Conservation (phyloP, 2,329 filamentous ascomycete genomes). For the Lachnellula suecica region DNA sequence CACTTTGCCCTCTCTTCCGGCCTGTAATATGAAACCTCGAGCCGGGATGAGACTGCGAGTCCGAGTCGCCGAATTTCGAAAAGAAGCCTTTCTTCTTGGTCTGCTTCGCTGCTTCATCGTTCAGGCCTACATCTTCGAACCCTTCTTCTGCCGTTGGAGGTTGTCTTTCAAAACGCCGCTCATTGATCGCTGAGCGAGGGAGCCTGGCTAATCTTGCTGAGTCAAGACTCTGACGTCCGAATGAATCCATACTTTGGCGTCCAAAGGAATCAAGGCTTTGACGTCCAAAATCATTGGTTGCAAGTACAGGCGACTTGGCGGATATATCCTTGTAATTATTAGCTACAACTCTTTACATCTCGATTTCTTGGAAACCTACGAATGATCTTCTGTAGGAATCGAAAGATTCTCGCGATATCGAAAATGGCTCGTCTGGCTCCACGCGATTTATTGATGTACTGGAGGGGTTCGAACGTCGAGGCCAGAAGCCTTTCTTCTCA, state of each 20-base stretch:
- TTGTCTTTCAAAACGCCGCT: slow-evolving; percentile 57
- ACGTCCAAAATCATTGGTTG: slow-evolving; percentile 63
- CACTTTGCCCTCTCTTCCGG: slow-evolving; percentile 70
- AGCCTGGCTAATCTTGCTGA: slow-evolving; percentile 64
- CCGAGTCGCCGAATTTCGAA: slow-evolving; percentile 69
- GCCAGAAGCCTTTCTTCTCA: slow-evolving; percentile 82
- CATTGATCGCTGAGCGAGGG: slow-evolving; percentile 59
- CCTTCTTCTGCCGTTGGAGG: slow-evolving; percentile 71
- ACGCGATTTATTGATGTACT: slow-evolving; percentile 56
- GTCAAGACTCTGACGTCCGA: slow-evolving; percentile 78
- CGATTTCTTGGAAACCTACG: slow-evolving; percentile 53
- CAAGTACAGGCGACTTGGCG: slow-evolving; percentile 74
- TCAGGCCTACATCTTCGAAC: slow-evolving; percentile 88
- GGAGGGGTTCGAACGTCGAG: slow-evolving; percentile 47
- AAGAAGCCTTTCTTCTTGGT: slow-evolving; percentile 76
- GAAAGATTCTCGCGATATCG: slow-evolving; percentile 94
- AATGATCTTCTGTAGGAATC: slow-evolving; percentile 96
- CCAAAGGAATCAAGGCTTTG: slow-evolving; percentile 86
- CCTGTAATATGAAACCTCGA: slow-evolving; percentile 67
- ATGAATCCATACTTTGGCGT: too few species aligned
- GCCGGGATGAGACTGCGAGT: slow-evolving; percentile 42
- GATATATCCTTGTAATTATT: slow-evolving; percentile 73
- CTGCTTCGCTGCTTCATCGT: slow-evolving; percentile 61
- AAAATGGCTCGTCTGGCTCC: slow-evolving; percentile 83
- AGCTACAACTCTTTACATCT: slow-evolving; percentile 4